Conservation (phyloP, 164 flowering plant species). For the Berberis vulgaris region DNA sequence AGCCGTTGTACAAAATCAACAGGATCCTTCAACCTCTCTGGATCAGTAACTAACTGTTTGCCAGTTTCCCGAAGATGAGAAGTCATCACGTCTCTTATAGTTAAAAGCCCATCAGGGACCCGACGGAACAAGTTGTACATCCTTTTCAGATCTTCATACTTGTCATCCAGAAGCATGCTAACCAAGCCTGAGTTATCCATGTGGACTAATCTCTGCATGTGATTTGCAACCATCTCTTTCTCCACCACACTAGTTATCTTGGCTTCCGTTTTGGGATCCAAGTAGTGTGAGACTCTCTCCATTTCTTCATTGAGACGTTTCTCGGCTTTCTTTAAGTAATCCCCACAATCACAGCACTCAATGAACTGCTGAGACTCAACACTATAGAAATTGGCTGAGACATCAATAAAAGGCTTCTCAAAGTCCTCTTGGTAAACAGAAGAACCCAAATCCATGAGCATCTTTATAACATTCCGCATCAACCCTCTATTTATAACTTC, state of each 20-base stretch:
- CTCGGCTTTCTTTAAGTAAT: slow-evolving; percentile 74
- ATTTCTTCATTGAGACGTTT: slow-evolving; percentile 76
- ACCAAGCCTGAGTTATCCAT: slow-evolving; percentile 96
- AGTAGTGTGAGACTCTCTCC: slow-evolving; percentile 72
- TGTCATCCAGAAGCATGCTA: slow-evolving; percentile 84
- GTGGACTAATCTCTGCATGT: slow-evolving; percentile 84
- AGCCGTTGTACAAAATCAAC: slow-evolving; percentile 91
- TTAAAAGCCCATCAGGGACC: slow-evolving; percentile 65
- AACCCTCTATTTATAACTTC: slow-evolving; percentile 76
- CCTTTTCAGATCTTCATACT: slow-evolving; percentile 77
- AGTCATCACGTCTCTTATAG: slow-evolving; percentile 78
- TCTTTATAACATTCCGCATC: slow-evolving; percentile 72
- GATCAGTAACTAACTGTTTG: slow-evolving; percentile 81
- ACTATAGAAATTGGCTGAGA: slow-evolving; percentile 65
- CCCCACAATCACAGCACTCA: slow-evolving; percentile 78
- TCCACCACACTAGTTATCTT: slow-evolving; percentile 86
- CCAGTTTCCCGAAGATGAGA: slow-evolving; percentile 80
- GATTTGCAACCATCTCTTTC: slow-evolving; percentile 90
- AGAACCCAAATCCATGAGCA: slow-evolving; percentile 76
- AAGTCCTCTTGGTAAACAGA: slow-evolving; percentile 76
- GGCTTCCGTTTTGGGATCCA: slow-evolving; percentile 60
- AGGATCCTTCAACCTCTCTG: slow-evolving; percentile 82
- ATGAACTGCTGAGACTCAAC: slow-evolving; percentile 72
- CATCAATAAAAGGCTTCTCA: slow-evolving; percentile 70
- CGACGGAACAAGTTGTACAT: slow-evolving; percentile 78